Evolutionary conservation across 495 filamentous ascomycete genomes (phyloP).

Genomic region (Penicillium cataractarum): DNA sequence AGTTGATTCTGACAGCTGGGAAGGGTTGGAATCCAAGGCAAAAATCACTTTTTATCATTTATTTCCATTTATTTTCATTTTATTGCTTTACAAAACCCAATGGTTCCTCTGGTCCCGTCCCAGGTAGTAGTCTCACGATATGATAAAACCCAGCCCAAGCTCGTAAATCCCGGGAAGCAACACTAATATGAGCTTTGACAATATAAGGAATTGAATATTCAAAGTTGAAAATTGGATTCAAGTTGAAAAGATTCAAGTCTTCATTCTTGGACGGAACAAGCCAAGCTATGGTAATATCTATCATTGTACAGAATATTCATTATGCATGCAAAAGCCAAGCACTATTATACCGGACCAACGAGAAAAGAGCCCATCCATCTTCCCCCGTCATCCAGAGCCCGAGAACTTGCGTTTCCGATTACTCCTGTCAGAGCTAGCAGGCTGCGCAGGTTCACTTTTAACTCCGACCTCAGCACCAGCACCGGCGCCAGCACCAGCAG

Average conservation of each 20-base stretch:
- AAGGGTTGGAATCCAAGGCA: too few relatives aligned
- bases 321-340: not conserved
- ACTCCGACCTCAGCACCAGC: not conserved
- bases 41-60: too few relatives aligned
- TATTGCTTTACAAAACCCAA: too few relatives aligned
- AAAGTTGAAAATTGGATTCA: too few relatives aligned
- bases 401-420: slow-evolving; percentile 36
- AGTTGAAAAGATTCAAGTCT: not conserved
- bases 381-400: not conserved
- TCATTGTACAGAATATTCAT: slow-evolving; percentile 15
- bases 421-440: slow-evolving; percentile 9
- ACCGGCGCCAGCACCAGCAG: not conserved
- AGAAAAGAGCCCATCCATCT: not conserved
- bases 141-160: too few relatives aligned
- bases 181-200: too few relatives aligned
- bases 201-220: too few relatives aligned
- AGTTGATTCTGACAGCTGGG: not conserved
- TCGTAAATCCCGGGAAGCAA: too few relatives aligned
- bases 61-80: not conserved
- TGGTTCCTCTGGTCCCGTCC: too few relatives aligned
- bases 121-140: too few relatives aligned
- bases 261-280: not conserved
- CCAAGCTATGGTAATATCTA: not conserved
- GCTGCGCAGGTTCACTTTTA: not conserved
- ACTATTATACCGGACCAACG: slow-evolving; percentile 5